A percentile compares a stretch with the other conserved stretches of the same genome.
These are phyloP conservation scores for Pythium apleroticum DNA, from an alignment of 352 stramenopile species.

Conservation along the genomic window DNA sequence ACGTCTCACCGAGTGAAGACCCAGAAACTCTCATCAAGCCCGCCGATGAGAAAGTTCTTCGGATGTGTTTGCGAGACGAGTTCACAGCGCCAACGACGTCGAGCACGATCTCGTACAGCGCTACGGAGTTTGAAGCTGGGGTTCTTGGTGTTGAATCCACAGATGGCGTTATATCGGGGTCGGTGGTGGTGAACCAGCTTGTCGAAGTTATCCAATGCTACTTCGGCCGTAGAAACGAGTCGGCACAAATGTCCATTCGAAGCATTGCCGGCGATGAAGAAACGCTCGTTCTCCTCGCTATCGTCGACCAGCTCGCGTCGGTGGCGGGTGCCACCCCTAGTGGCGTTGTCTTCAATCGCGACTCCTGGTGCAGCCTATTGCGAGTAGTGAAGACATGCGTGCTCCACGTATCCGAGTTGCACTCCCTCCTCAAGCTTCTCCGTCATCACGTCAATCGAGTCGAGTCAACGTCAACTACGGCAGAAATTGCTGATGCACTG, in stretches of 20 bases:
- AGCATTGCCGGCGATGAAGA: not conserved
- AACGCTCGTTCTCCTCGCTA: not conserved
- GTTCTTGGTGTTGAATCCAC: not conserved
- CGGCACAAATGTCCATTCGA: not conserved
- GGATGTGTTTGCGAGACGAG: conserved; percentile 5
- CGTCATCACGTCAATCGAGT: not conserved
- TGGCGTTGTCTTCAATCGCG: not conserved
- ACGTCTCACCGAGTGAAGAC: not conserved
- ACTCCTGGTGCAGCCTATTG: not conserved
- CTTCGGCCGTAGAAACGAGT: not conserved
- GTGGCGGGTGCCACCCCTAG: not conserved
- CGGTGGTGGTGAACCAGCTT: conserved; percentile 9
- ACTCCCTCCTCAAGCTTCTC: not conserved
- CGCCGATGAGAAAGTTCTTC: conserved; percentile 1
- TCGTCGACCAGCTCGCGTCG: not conserved
- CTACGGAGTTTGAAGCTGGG: conserved; percentile 19
- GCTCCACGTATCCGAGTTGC: not conserved
- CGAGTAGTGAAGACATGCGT: not conserved
- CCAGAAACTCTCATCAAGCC: not conserved
- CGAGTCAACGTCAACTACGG: not conserved
- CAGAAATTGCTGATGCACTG: not conserved
- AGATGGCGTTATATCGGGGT: not conserved
- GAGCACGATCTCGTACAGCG: conserved; percentile 1
- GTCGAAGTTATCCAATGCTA: not conserved
- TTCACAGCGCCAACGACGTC: not conserved